Evolutionary conservation across 768 basidiomycete genomes (phyloP).

Genomic region (Pleurotus citrinopileatus): DNA sequence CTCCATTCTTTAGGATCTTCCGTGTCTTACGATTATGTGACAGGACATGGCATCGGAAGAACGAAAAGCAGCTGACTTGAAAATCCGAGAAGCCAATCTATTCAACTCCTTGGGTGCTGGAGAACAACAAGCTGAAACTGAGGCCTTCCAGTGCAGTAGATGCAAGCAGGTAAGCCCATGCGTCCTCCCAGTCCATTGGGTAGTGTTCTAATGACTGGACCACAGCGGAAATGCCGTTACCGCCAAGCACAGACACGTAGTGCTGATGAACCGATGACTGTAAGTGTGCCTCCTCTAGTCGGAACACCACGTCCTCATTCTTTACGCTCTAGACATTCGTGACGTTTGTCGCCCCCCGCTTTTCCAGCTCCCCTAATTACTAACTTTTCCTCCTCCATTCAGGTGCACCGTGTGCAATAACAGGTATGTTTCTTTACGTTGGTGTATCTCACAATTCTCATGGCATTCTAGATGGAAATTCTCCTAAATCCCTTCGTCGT

Average conservation of each 20-base stretch:
- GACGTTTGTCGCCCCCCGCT: slow-evolving; percentile 47
- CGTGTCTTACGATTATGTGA: too few species aligned
- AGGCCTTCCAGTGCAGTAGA: slow-evolving; percentile 93
- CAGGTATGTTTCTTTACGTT: slow-evolving; percentile 20
- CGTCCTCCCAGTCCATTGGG: background rate
- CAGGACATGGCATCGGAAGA: slow-evolving; percentile 98
- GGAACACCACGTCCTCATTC: background rate
- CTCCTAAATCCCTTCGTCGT: too few species aligned
- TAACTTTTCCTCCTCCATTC: slow-evolving; percentile 10
- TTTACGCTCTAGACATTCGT: slow-evolving; percentile 69
- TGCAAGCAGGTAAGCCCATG: slow-evolving; percentile 74
- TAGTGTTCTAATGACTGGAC: slow-evolving; percentile 6
- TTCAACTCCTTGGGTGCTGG: slow-evolving; percentile 89
- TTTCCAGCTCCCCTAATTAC: background rate
- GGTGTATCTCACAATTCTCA: background rate
- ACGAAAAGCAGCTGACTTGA: slow-evolving; percentile 77
- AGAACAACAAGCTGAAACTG: slow-evolving; percentile 91
- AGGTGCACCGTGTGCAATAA: slow-evolving; percentile 68
- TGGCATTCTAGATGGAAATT: slow-evolving; percentile 34
- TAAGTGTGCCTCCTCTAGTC: slow-evolving; percentile 33
- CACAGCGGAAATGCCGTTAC: slow-evolving; percentile 81
- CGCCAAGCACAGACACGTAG: slow-evolving; percentile 96
- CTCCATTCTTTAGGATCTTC: too few species aligned
- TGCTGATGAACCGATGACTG: slow-evolving; percentile 99
- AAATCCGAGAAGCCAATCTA: slow-evolving; percentile 82